A percentile compares a stretch with the other conserved stretches of the same genome.
Evolutionary conservation across 169 alveolate species (phyloP).

Genomic region (Plasmodium berghei): DNA sequence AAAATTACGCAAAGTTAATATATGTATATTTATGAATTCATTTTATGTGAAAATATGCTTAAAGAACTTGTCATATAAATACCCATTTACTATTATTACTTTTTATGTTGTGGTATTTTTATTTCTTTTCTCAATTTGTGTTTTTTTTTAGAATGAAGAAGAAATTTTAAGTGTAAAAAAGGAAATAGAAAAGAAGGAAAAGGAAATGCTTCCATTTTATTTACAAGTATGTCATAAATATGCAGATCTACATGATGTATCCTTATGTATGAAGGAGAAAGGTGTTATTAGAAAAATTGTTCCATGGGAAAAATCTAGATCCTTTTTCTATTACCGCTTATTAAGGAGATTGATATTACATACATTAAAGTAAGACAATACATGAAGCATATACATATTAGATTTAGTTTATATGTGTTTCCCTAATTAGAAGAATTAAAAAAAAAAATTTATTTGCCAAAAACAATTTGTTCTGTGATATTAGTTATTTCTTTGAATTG

Average conservation of each 20-base stretch:
- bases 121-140: neutral
- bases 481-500: neutral
- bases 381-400: neutral
- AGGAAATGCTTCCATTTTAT: constrained; percentile 80
- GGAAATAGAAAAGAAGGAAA: constrained; percentile 78
- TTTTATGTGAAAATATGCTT: too few species aligned
- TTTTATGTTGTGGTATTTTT: too few species aligned
- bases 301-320: constrained; percentile 86
- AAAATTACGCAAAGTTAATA: too few species aligned
- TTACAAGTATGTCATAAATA: constrained; percentile 85
- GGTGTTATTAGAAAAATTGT: constrained; percentile 85
- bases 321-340: constrained; percentile 84
- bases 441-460: too few species aligned
- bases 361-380: constrained; percentile 68
- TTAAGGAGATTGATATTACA: constrained; percentile 80
- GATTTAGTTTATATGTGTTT: too few species aligned
- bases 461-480: too few species aligned
- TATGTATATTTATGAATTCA: too few species aligned
- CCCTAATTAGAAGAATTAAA: too few species aligned
- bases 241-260: constrained; percentile 90
- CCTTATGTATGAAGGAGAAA: constrained; percentile 89
- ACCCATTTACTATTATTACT: too few species aligned
- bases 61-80: too few species aligned
- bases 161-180: constrained; percentile 66
- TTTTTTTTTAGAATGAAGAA: constrained; percentile 45